A percentile compares a stretch with the other conserved stretches of the same genome.
These are phyloP conservation scores for Lepidium campestre DNA, from an alignment of 441 rosid species.

Conservation along the genomic window DNA sequence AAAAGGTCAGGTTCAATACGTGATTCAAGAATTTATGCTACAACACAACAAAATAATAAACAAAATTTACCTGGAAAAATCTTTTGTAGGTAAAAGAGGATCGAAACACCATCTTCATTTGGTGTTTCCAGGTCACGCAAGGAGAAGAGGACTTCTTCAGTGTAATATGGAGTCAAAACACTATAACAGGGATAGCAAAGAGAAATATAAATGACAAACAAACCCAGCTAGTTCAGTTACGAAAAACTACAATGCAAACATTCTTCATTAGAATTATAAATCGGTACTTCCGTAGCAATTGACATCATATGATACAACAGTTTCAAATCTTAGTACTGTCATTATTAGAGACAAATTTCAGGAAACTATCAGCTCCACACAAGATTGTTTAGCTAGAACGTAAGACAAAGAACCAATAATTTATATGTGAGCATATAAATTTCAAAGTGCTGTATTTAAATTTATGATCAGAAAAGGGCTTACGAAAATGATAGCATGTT, in stretches of 20 bases:
- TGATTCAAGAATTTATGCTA: not conserved
- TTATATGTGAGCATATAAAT: not conserved
- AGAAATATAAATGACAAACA: not conserved
- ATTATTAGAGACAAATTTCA: not conserved
- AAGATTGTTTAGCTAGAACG: not conserved
- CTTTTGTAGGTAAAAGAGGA: slow-evolving; percentile 94
- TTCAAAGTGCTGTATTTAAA: not conserved
- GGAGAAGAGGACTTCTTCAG: slow-evolving; percentile 96
- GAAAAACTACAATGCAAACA: not conserved
- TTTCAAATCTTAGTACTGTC: not conserved
- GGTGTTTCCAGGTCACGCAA: slow-evolving; percentile 61
- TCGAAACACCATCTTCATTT: slow-evolving; percentile 99
- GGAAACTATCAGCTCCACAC: not conserved
- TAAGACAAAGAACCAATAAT: not conserved
- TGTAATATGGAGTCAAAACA: slow-evolving; percentile 96
- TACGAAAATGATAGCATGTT: slow-evolving; percentile 99
- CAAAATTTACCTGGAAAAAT: slow-evolving; percentile 82
- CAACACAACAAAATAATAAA: not conserved
- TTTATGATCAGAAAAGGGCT: slow-evolving; percentile 28
- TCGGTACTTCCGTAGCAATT: not conserved
- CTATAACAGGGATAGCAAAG: slow-evolving; percentile 36
- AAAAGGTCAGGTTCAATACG: slow-evolving; percentile 9
- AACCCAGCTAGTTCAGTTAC: not conserved
- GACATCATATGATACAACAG: slow-evolving; percentile 8
- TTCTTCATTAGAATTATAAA: not conserved